phyloP scores from a whole-genome alignment of 495 filamentous ascomycete genomes.

The Corynascus novoguineensis region DNA sequence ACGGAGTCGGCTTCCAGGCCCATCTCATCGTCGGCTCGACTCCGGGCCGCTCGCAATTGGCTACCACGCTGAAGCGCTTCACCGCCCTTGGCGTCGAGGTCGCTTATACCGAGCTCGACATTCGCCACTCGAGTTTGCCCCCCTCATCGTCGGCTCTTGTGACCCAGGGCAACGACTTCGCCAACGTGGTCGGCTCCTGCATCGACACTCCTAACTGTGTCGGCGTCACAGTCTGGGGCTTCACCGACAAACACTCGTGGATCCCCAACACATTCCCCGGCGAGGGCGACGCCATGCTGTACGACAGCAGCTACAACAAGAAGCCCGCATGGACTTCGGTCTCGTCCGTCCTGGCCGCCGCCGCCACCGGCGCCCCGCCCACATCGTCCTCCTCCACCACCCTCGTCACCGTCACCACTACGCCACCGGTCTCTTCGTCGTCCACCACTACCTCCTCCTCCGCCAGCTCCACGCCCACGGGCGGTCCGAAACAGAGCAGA shows the following conservation, averaged over 20 bases:
- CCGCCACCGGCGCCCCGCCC: conserved; percentile 17
- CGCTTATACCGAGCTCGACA: conserved; percentile 60
- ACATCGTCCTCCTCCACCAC: conserved; percentile 19
- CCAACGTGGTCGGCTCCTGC: conserved; percentile 51
- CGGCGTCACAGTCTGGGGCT: conserved; percentile 61
- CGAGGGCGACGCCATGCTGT: conserved; percentile 52
- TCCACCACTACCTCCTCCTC: conserved; percentile 18
- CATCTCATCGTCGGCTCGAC: conserved; percentile 53
- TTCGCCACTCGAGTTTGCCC: conserved; percentile 42
- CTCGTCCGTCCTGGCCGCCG: conserved; percentile 32
- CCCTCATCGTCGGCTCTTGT: conserved; percentile 34
- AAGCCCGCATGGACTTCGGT: conserved; percentile 51
- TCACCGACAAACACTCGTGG: conserved; percentile 58
- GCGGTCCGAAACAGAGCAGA: conserved; percentile 16
- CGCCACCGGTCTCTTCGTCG: conserved; percentile 14
- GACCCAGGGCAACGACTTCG: conserved; percentile 53
- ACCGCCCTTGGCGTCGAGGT: conserved; percentile 49
- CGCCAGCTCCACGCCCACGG: conserved; percentile 10
- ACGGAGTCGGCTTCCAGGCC: conserved; percentile 56
- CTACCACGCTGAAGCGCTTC: conserved; percentile 39
- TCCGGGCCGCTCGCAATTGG: conserved; percentile 37
- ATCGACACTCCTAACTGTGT: conserved; percentile 50
- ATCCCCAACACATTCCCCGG: conserved; percentile 44
- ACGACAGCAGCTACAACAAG: conserved; percentile 46
- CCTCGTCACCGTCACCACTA: conserved; percentile 13